Evolutionary conservation across 805 yeast species (phyloP).

Genomic region (Myxozyma sirexii): DNA sequence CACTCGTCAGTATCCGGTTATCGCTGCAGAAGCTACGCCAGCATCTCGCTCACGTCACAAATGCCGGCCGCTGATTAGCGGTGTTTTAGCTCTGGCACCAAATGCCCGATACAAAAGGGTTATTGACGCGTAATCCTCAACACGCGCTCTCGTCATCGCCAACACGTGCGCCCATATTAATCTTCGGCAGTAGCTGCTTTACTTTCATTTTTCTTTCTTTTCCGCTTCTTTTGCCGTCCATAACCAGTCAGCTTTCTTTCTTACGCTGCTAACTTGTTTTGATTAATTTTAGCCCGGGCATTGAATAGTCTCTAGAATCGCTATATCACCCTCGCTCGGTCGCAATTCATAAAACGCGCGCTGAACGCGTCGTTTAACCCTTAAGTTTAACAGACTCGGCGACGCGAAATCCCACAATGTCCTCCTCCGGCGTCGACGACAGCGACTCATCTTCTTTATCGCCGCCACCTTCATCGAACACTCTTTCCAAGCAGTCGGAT

Average conservation of each 20-base stretch:
- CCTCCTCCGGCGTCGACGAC: constrained; percentile 18
- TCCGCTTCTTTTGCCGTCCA: background rate
- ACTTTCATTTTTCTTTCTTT: background rate
- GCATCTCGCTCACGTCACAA: background rate
- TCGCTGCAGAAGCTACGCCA: too few species aligned
- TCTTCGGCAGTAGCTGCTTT: background rate
- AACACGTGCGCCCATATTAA: background rate
- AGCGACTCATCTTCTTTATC: constrained; percentile 24
- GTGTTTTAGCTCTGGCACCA: background rate
- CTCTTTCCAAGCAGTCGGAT: background rate
- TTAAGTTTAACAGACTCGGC: background rate
- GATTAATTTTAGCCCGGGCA: background rate
- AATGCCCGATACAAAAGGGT: background rate
- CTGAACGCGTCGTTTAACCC: constrained; percentile 5
- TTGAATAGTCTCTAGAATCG: background rate
- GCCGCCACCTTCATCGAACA: constrained; percentile 21
- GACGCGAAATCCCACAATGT: background rate
- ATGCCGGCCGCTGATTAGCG: background rate
- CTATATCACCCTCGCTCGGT: background rate
- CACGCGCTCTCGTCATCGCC: background rate
- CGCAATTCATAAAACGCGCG: too few species aligned
- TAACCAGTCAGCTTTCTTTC: background rate
- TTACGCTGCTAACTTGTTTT: background rate
- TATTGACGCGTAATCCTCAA: background rate
- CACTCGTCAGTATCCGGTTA: too few species aligned